Evolutionary conservation across 2,329 filamentous ascomycete genomes (phyloP), one percentile per base, ranked within the genome.

Genomic region (Cytospora paraplurivora): DNA sequence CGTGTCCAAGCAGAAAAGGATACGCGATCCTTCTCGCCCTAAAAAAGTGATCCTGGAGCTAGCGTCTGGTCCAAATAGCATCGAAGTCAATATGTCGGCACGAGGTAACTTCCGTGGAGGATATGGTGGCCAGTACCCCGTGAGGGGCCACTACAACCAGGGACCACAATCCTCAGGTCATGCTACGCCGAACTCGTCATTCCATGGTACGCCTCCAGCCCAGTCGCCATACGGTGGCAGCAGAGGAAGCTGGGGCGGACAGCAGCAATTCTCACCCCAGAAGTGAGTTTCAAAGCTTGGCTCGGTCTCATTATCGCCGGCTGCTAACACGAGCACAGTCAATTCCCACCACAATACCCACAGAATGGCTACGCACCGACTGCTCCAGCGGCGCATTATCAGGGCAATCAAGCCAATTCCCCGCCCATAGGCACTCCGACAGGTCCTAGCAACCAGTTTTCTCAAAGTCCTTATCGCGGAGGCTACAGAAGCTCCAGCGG

Each of bases 311-410:
- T 41, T 3, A 11, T 58, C 27, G 2, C 41, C n/a, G 15, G 60
- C 64, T 75, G 21, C 68, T 76, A 67, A 74, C 57, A 65, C 41
- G 63, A 58, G 65, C 76, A 78, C 67, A 88, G 85, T 35, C 88
- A 88, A 75, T 88, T 88, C 51, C 81, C 84, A 21, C 81, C 87
- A 35, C 82, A 84, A 33, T 88, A 89, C 71, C 77, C 83, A 50
- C 83, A 86, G 65, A 78, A 78, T 50, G 82, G 77, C 62, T 85
- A 85, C 69, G 76, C 81, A 15, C 78, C 82, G 21, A 62, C 62
- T 49, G 64, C 21, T 79, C 82, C 51, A 81, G 76, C 63, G 82
- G 78, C 8, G 81, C 81, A 84, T 52, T 87, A 84, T 70, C 83
- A 85, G 69, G 72, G 77, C 17, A 82, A 80, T 66, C 70, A 74